These are phyloP conservation scores for Nakataea oryzae DNA, from an alignment of 2,329 filamentous ascomycete species.

Conservation along the genomic window DNA sequence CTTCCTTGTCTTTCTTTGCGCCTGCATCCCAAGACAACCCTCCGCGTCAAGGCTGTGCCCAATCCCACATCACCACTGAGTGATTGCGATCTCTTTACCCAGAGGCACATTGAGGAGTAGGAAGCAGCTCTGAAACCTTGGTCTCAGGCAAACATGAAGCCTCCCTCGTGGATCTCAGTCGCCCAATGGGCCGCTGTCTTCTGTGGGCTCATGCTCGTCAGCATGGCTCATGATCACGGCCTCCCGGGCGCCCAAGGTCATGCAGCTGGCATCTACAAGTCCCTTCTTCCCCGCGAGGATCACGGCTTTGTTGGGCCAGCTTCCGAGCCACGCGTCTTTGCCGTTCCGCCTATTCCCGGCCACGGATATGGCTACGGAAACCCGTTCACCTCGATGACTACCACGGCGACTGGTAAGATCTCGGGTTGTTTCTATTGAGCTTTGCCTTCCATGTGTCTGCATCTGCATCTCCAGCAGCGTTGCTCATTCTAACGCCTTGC, in stretches of 20 bases:
- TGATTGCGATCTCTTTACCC: not conserved
- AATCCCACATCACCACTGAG: too few species aligned
- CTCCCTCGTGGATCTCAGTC: not conserved
- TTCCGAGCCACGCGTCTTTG: not conserved
- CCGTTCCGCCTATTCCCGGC: too few species aligned
- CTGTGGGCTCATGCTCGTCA: not conserved
- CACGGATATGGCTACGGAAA: not conserved
- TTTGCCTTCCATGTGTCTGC: too few species aligned
- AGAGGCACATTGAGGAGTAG: not conserved
- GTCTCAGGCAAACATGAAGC: not conserved
- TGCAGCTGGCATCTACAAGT: too few species aligned
- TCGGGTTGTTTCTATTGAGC: not conserved
- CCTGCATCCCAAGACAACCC: not conserved
- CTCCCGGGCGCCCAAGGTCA: too few species aligned
- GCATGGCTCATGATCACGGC: too few species aligned
- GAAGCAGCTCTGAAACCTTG: not conserved
- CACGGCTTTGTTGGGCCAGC: too few species aligned
- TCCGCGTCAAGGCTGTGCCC: not conserved
- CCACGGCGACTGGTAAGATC: not conserved
- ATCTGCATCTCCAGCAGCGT: too few species aligned
- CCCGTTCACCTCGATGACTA: not conserved
- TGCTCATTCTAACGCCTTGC: not conserved
- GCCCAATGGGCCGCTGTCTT: not conserved
- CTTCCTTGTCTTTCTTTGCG: not conserved
- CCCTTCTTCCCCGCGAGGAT: too few species aligned